A percentile compares a stretch with the other conserved stretches of the same genome.
These are phyloP conservation scores for Chenopodium album DNA, from an alignment of 148 eudicot species.

Conservation along the genomic window DNA sequence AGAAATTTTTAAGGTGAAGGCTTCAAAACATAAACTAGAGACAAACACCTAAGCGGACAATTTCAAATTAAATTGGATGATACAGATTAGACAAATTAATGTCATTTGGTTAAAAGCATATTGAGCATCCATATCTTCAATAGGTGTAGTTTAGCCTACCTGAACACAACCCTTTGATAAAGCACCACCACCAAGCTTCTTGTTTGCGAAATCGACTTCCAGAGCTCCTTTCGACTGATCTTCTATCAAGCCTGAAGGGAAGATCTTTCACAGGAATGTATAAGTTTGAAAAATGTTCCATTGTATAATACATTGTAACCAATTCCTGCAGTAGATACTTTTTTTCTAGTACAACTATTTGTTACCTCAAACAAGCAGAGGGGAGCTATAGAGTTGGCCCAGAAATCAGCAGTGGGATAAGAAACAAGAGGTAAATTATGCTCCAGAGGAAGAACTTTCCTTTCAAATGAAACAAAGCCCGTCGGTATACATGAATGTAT, in stretches of 20 bases:
- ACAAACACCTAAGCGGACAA: background rate
- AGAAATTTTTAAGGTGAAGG: background rate
- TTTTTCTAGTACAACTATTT: background rate
- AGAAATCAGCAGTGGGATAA: constrained; percentile 53
- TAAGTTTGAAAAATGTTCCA: background rate
- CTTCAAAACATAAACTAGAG: background rate
- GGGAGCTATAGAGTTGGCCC: constrained; percentile 62
- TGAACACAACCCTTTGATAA: constrained; percentile 84
- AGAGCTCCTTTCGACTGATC: constrained; percentile 69
- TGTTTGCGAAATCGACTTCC: constrained; percentile 97
- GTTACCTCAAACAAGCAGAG: constrained; percentile 79
- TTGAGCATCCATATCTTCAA: background rate
- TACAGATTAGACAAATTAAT: background rate
- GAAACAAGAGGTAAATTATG: constrained; percentile 33
- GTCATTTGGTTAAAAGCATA: background rate
- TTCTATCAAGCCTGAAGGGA: constrained; percentile 73
- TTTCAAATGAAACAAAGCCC: constrained; percentile 78
- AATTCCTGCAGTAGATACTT: background rate
- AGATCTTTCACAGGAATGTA: constrained; percentile 45
- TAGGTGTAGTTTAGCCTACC: constrained; percentile 37
- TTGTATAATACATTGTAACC: background rate
- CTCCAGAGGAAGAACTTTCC: constrained; percentile 73
- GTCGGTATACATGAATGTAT: constrained; percentile 57
- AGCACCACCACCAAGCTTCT: constrained; percentile 91
- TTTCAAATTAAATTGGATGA: background rate